A percentile compares a stretch with the other conserved stretches of the same genome.
phyloP scores from a whole-genome alignment of 2,329 filamentous ascomycete genomes.

The Aspergillus oerlinghausenensis region DNA sequence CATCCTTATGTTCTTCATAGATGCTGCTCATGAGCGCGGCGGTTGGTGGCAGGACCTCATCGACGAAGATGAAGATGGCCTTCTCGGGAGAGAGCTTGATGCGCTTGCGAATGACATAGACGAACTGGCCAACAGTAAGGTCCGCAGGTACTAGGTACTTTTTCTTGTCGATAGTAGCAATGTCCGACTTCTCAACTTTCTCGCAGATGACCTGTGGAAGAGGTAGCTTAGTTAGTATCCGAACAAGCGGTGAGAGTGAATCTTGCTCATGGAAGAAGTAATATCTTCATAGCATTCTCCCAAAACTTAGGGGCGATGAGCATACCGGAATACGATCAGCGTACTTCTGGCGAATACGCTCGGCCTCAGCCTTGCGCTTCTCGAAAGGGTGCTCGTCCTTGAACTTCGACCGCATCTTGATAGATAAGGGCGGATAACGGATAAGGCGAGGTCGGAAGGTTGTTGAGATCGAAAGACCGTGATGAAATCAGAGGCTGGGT shows the following conservation, averaged over 20 bases:
- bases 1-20: constrained; percentile 97
- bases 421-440: constrained; percentile 3
- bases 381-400: constrained; percentile 99
- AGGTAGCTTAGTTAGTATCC: constrained; percentile 21
- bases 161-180: constrained; percentile 99
- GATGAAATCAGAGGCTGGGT: constrained; percentile 9
- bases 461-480: constrained; percentile 16
- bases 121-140: constrained; percentile 97
- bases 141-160: constrained; percentile 98
- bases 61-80: constrained; percentile 99
- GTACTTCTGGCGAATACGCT: constrained; percentile 99
- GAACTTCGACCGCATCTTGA: constrained; percentile 95
- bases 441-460: constrained; percentile 2
- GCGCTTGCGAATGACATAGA: constrained; percentile 99
- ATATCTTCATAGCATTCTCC: not conserved
- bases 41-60: constrained; percentile 93
- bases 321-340: constrained; percentile 95
- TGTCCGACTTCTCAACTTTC: constrained; percentile 99
- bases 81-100: constrained; percentile 99
- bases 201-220: constrained; percentile 85
- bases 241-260: constrained; percentile 29
- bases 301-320: constrained; percentile 3
- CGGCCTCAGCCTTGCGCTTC: constrained; percentile 99
- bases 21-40: constrained; percentile 99
- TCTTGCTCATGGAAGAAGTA: not conserved